A percentile compares a stretch with the other conserved stretches of the same genome.
Conservation (phyloP, 257 asterid genomes). For the Marsdenia floribunda region DNA sequence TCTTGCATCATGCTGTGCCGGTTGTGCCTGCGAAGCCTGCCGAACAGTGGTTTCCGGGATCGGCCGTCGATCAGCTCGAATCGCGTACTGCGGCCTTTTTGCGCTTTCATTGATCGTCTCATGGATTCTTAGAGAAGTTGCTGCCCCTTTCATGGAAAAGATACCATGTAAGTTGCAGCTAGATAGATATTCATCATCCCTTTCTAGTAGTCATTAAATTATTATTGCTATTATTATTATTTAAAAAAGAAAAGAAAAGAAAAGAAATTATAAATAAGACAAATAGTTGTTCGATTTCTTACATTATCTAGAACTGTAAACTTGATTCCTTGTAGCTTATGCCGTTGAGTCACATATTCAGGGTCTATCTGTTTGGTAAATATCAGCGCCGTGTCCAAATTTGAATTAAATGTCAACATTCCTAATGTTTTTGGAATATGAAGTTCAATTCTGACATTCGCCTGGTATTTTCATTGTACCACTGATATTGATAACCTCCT, state of each 20-base stretch:
- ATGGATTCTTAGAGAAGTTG: conserved; percentile 88
- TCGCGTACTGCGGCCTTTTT: conserved; percentile 83
- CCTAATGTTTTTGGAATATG: not conserved
- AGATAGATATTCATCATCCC: not conserved
- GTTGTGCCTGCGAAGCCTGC: conserved; percentile 81
- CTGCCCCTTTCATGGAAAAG: conserved; percentile 84
- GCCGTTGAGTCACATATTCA: not conserved
- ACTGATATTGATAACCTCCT: not conserved
- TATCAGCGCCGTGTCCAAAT: not conserved
- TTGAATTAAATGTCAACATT: not conserved
- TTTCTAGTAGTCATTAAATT: not conserved
- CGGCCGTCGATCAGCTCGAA: conserved; percentile 81
- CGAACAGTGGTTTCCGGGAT: conserved; percentile 73
- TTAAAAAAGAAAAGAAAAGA: too few relatives aligned
- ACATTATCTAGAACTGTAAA: too few relatives aligned
- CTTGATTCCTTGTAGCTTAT: not conserved
- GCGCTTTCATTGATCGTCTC: conserved; percentile 72
- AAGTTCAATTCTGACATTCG: not conserved
- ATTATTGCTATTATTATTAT: too few relatives aligned
- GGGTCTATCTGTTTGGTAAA: not conserved
- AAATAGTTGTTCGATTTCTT: not conserved
- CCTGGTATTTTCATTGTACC: not conserved
- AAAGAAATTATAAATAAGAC: too few relatives aligned
- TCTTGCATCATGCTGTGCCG: conserved; percentile 82
- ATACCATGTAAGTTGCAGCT: conserved; percentile 53